phyloP scores from a whole-genome alignment of 2,329 filamentous ascomycete species.

The Sclerotinia borealis region DNA sequence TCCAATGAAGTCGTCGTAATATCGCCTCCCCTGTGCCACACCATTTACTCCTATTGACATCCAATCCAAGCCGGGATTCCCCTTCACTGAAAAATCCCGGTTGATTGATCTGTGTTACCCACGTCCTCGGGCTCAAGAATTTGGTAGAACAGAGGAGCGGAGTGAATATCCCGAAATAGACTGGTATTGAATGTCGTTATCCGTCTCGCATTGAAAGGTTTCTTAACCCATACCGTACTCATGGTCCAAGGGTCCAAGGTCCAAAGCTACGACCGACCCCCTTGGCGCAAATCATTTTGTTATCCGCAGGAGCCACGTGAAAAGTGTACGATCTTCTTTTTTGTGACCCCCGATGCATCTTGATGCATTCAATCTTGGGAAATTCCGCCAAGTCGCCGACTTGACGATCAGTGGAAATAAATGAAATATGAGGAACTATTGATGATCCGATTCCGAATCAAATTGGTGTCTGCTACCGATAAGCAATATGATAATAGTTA shows the following conservation, averaged over 20 bases:
- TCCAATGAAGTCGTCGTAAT: background rate
- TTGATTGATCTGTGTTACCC: slow-evolving; percentile 1
- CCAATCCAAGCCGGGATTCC: background rate
- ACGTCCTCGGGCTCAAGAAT: slow-evolving; percentile 1
- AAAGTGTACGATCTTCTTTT: background rate
- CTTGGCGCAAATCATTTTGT: background rate
- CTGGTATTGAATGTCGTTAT: slow-evolving; percentile 11
- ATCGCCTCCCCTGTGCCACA: background rate
- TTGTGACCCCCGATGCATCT: slow-evolving; percentile 8
- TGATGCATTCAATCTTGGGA: slow-evolving; percentile 3
- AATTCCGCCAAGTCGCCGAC: slow-evolving; percentile 10
- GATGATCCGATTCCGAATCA: background rate
- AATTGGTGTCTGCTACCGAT: background rate
- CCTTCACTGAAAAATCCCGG: background rate
- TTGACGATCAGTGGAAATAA: slow-evolving; percentile 1
- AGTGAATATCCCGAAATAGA: slow-evolving; percentile 5
- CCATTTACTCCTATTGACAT: background rate
- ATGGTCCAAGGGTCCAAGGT: too few species aligned
- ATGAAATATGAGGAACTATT: background rate
- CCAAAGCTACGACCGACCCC: background rate
- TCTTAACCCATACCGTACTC: background rate
- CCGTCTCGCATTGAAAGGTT: slow-evolving; percentile 3
- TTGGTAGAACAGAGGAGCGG: background rate
- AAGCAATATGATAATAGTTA: background rate
- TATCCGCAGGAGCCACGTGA: slow-evolving; percentile 1